Evolutionary conservation across 176 grass and related monocot species (phyloP), one percentile per base, ranked within the genome.

Genomic region (Oryza glumipatula): DNA sequence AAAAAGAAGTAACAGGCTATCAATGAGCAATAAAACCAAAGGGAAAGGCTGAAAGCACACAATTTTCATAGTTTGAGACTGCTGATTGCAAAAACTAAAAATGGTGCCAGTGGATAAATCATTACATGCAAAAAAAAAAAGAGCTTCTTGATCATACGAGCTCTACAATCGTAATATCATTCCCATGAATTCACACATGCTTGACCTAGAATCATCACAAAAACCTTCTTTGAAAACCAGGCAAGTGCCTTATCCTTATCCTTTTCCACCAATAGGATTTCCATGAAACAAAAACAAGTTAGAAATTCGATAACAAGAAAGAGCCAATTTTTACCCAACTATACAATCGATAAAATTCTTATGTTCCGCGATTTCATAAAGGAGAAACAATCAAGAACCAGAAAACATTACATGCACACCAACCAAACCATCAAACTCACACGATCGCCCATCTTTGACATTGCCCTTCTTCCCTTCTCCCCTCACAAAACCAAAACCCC

Each of bases 401-500:
- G 3, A 22, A 35, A 72, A 76, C 39, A 76, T 43, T 3, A 47
- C 64, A n/a, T 30, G 11, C 43, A 70, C 61, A 70, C 61, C 49
- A 71, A n/a, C 17, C 17, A 9, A 21, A n/a, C 2, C 9, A 81
- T 48, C 21, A 49, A 76, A 12, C 43, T 49, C 64, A 21, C 28
- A 13, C 48, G 64, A 69, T 12, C 48, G 16, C 43, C 66, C 72
- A 54, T 56, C 32, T 36, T 56, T 56, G 67, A 41, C 88, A 82
- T 82, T 77, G 74, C 5, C 72, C 6, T 16, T 22, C 21, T n/a
- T 28, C 23, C 77, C 24, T 26, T 43, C 4, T 11, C 60, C 22
- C 44, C 35, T 36, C 9, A 35, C 26, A 71, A 68, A 63, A 63
- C 41, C 58, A 9, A 61, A 90, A 86, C 79, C 60, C 79, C 79